Conservation (phyloP, 1,284 basidiomycete species). For the Somion occarium region DNA sequence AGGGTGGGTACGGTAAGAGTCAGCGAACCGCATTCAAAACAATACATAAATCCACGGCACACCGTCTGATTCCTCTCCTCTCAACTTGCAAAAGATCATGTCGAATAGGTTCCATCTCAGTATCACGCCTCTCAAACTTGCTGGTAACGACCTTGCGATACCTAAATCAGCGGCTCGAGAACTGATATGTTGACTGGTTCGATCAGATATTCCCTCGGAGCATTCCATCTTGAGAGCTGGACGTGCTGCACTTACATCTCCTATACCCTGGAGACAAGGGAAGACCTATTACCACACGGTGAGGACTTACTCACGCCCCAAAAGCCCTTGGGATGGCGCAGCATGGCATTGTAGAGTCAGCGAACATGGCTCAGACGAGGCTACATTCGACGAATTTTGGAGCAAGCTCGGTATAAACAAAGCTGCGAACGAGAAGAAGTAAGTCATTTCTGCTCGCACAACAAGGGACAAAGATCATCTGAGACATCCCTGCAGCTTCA, state of each 20-base stretch:
- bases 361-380: conserved; percentile 57
- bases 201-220: conserved; percentile 60
- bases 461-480: no score
- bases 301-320: conserved; percentile 47
- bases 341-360: conserved; percentile 66
- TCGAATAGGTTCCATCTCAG: conserved; percentile 30
- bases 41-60: no score
- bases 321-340: conserved; percentile 48
- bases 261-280: conserved; percentile 57
- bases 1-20: no score
- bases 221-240: conserved; percentile 50
- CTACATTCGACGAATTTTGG: conserved; percentile 71
- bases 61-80: no score
- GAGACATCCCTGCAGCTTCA: no score
- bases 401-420: conserved; percentile 59
- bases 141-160: no score
- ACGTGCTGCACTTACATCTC: conserved; percentile 49
- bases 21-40: no score
- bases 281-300: conserved; percentile 53
- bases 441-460: no score
- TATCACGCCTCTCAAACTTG: conserved; percentile 31
- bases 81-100: no score
- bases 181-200: no score
- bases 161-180: no score
- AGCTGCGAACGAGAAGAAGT: conserved; percentile 66